Percentiles rank a stretch among this genome's conserved stretches.
Conservation (phyloP, 768 basidiomycete species). For the Kwoniella bestiolae region DNA sequence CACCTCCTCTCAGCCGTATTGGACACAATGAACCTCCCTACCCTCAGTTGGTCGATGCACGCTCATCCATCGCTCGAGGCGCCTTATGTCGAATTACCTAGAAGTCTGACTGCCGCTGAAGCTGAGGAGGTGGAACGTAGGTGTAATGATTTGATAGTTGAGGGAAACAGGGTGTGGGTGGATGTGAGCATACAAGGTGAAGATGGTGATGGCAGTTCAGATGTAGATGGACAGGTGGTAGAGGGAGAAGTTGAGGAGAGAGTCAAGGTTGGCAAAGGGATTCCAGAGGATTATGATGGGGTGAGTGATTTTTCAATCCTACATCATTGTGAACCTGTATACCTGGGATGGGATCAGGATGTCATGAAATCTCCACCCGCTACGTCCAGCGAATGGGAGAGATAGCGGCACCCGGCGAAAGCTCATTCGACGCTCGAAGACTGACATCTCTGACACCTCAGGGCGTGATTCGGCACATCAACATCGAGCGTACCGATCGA, state of each 20-base stretch:
- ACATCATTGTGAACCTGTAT: no score
- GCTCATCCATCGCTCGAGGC: constrained; percentile 51
- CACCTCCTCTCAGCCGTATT: constrained; percentile 56
- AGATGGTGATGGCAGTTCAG: constrained; percentile 5
- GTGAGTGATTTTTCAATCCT: constrained; percentile 48
- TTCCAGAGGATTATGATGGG: constrained; percentile 55
- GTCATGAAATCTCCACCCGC: no score
- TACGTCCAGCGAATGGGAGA: no score
- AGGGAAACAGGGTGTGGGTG: constrained; percentile 49
- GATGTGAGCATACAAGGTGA: constrained; percentile 47
- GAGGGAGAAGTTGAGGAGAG: constrained; percentile 25
- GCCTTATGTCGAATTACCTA: constrained; percentile 53
- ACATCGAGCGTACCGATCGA: constrained; percentile 80
- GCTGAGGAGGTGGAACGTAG: constrained; percentile 44
- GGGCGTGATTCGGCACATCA: constrained; percentile 72
- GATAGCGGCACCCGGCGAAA: no score
- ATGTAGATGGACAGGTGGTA: constrained; percentile 20
- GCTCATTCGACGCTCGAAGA: no score
- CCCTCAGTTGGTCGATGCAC: constrained; percentile 54
- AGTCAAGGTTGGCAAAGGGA: constrained; percentile 47
- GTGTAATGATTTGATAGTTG: constrained; percentile 48
- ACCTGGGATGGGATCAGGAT: no score
- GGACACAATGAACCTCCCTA: constrained; percentile 45
- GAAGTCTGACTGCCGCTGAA: constrained; percentile 46
- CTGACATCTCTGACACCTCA: constrained; percentile 8